Evolutionary conservation across 2,329 filamentous ascomycete species (phyloP).

Genomic region (Paecilomyces formosus): DNA sequence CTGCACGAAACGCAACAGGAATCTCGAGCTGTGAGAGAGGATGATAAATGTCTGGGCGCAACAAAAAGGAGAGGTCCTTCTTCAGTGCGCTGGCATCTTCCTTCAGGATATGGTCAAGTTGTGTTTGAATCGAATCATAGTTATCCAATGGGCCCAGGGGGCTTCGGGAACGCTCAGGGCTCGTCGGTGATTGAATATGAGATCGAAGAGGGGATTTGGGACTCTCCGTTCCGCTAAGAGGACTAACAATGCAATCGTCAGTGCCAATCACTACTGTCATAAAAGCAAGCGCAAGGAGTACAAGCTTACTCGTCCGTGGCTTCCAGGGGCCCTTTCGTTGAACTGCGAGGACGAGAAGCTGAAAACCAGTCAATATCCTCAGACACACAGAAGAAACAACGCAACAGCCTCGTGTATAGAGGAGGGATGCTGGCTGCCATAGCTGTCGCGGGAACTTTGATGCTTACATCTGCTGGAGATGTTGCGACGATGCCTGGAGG

Average conservation of each 20-base stretch:
- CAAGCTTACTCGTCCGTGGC: constrained; percentile 58
- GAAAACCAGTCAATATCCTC: constrained; percentile 5
- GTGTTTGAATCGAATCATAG: constrained; percentile 3
- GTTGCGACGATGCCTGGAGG: constrained; percentile 26
- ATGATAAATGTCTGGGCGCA: constrained; percentile 76
- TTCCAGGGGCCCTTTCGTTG: constrained; percentile 74
- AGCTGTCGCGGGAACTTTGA: not conserved
- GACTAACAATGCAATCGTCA: constrained; percentile 12
- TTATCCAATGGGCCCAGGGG: constrained; percentile 27
- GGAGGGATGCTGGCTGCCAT: not conserved
- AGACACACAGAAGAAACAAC: not conserved
- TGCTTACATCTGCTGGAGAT: constrained; percentile 28
- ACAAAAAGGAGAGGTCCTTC: constrained; percentile 73
- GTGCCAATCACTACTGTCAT: not conserved
- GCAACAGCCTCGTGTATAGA: not conserved
- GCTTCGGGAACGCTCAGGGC: constrained; percentile 15
- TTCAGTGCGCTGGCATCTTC: constrained; percentile 32
- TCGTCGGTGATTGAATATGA: constrained; percentile 6
- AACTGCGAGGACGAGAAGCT: constrained; percentile 36
- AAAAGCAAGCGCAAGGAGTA: not conserved
- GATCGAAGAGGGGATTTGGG: constrained; percentile 10
- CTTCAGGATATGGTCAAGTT: constrained; percentile 15
- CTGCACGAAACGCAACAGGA: constrained; percentile 60
- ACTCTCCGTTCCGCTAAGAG: constrained; percentile 13
- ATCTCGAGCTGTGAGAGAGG: constrained; percentile 59